phyloP scores from a whole-genome alignment of 805 yeast species.

The Lipomyces anomalus region DNA sequence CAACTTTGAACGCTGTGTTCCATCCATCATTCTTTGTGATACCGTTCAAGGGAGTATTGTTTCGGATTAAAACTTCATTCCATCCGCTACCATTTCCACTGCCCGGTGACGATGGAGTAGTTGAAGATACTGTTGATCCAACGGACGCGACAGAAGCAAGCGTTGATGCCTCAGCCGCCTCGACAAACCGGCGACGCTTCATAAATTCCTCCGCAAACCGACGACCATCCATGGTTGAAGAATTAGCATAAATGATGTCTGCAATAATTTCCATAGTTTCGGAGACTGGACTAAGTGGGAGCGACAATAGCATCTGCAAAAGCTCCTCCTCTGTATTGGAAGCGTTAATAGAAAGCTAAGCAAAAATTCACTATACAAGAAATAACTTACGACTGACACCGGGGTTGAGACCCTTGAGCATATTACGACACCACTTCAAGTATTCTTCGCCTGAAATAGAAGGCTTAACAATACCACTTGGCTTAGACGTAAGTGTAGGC shows the following conservation, averaged over 20 bases:
- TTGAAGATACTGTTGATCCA: no score
- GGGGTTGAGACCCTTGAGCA: conserved; percentile 51
- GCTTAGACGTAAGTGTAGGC: not conserved
- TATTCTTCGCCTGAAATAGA: conserved; percentile 33
- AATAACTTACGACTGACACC: conserved; percentile 62
- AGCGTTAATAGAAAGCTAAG: conserved; percentile 6
- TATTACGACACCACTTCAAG: conserved; percentile 37
- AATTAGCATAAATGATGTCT: conserved; percentile 83
- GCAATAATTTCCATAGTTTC: conserved; percentile 83
- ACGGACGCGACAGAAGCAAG: conserved; percentile 60
- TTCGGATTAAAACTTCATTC: conserved; percentile 18
- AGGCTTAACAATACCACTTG: conserved; percentile 8
- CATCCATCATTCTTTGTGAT: conserved; percentile 30
- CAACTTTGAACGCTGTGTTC: conserved; percentile 53
- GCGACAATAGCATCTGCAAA: conserved; percentile 67
- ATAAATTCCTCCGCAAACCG: conserved; percentile 87
- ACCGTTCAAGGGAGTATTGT: conserved; percentile 9
- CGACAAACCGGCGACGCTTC: conserved; percentile 69
- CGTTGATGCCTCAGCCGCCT: conserved; percentile 44
- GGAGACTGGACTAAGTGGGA: conserved; percentile 54
- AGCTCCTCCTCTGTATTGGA: conserved; percentile 59
- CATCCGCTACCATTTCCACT: conserved; percentile 25
- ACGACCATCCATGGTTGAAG: conserved; percentile 89
- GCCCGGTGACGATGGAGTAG: conserved; percentile 38
- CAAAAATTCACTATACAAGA: not conserved